Percentiles rank a stretch among this genome's conserved stretches.
Evolutionary conservation across 805 yeast species (phyloP).

Genomic region (Tetrapisispora namnaoensis): DNA sequence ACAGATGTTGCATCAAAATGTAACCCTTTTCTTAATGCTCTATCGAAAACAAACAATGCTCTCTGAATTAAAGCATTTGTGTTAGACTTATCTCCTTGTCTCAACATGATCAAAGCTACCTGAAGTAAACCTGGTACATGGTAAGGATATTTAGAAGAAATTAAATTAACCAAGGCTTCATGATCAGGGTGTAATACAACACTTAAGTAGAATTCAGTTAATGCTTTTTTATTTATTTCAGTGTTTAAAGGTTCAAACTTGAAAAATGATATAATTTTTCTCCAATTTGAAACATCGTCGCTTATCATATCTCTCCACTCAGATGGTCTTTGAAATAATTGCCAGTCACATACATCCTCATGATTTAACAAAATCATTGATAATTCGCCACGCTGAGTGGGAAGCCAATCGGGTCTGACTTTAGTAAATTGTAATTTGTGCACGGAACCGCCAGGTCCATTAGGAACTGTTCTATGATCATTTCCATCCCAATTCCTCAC

Average conservation of each 20-base stretch:
- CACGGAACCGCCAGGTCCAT: conserved; percentile 38
- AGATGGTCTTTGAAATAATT: conserved; percentile 29
- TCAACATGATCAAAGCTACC: conserved; percentile 58
- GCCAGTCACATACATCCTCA: conserved; percentile 33
- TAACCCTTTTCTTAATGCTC: conserved; percentile 55
- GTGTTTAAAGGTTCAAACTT: conserved; percentile 34
- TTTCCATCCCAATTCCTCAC: conserved; percentile 81
- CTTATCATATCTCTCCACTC: conserved; percentile 45
- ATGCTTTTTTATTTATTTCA: conserved; percentile 30
- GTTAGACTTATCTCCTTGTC: conserved; percentile 65
- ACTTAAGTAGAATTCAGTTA: conserved; percentile 48
- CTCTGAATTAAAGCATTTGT: conserved; percentile 69
- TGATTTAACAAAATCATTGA: conserved; percentile 44
- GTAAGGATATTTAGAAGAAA: conserved; percentile 53
- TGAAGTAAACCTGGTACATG: conserved; percentile 73
- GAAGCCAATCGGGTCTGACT: conserved; percentile 73
- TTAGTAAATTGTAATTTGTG: conserved; percentile 60
- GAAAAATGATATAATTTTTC: conserved; percentile 44
- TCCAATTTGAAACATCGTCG: conserved; percentile 31
- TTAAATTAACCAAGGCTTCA: conserved; percentile 50
- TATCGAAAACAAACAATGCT: conserved; percentile 69
- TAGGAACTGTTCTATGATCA: conserved; percentile 66
- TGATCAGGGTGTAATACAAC: conserved; percentile 72
- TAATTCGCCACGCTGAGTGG: conserved; percentile 53
- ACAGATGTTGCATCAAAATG: conserved; percentile 44